Evolutionary conservation across 768 basidiomycete species (phyloP).

Genomic region (Trametes maxima): DNA sequence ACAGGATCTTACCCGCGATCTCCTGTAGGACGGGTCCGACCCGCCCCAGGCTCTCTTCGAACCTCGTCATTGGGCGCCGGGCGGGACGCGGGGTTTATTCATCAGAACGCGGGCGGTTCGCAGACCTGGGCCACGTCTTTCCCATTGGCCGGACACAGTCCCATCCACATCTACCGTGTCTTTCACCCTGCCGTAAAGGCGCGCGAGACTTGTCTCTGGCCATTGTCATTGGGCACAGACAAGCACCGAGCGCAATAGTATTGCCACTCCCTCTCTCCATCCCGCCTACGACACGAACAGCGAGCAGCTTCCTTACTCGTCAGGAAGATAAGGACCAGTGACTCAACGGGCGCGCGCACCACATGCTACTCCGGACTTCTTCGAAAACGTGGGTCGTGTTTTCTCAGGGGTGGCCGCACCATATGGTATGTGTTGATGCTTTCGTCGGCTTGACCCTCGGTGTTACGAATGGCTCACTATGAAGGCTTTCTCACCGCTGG

Average conservation of each 20-base stretch:
- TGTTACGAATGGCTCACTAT: not conserved
- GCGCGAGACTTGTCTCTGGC: not conserved
- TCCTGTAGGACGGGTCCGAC: conserved; percentile 7
- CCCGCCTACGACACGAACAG: not conserved
- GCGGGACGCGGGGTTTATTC: not conserved
- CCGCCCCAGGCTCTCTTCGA: not conserved
- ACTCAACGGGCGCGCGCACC: conserved; percentile 12
- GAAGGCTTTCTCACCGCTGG: conserved; percentile 10
- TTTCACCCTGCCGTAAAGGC: conserved; percentile 12
- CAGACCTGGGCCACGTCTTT: not conserved
- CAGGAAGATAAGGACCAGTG: conserved; percentile 16
- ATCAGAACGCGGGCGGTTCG: not conserved
- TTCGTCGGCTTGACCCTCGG: not conserved
- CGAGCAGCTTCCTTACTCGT: not conserved
- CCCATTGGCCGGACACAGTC: too few relatives aligned
- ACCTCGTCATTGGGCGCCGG: not conserved
- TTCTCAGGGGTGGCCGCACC: conserved; percentile 22
- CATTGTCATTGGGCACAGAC: too few relatives aligned
- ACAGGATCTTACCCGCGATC: conserved; percentile 11
- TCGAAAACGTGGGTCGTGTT: conserved; percentile 15
- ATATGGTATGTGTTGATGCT: conserved; percentile 17
- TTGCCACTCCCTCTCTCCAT: not conserved
- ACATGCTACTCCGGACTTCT: conserved; percentile 21
- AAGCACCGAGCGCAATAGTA: not conserved
- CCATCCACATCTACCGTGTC: not conserved